A percentile compares a stretch with the other conserved stretches of the same genome.
These are phyloP conservation scores for Sporodiniella umbellata DNA, from an alignment of 371 early-diverging fungal species.

Conservation along the genomic window DNA sequence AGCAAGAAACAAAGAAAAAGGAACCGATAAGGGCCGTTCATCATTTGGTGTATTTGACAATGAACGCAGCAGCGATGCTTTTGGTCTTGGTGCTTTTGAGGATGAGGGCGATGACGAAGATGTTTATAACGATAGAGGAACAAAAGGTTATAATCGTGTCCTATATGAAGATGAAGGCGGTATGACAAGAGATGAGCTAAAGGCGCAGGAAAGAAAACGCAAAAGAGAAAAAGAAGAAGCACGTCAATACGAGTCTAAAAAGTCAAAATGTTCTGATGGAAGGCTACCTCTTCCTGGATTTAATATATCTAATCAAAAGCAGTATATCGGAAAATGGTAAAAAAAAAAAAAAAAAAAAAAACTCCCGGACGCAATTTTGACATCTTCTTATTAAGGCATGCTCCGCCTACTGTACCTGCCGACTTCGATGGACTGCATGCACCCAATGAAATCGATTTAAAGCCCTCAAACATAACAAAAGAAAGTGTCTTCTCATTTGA, in stretches of 20 bases:
- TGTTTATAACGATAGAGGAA: constrained; percentile 25
- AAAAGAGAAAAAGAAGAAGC: constrained; percentile 7
- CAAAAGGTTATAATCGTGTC: constrained; percentile 28
- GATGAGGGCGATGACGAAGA: constrained; percentile 53
- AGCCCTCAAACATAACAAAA: constrained; percentile 1
- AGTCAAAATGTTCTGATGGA: constrained; percentile 50
- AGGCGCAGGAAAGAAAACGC: constrained; percentile 8
- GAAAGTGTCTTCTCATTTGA: constrained; percentile 53
- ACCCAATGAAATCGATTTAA: neutral
- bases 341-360: no score
- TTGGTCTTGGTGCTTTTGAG: constrained; percentile 46
- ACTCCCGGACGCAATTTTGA: no score
- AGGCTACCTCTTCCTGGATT: constrained; percentile 59
- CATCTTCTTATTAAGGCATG: constrained; percentile 28
- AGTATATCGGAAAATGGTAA: constrained; percentile 54
- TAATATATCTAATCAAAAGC: constrained; percentile 33
- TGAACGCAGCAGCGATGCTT: constrained; percentile 16
- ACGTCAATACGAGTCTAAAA: neutral
- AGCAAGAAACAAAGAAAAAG: constrained; percentile 10
- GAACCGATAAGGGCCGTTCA: constrained; percentile 14
- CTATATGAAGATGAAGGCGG: constrained; percentile 38
- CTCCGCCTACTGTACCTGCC: constrained; percentile 56
- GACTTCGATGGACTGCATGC: constrained; percentile 50
- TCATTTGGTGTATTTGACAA: constrained; percentile 26
- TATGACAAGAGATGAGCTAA: constrained; percentile 13